Conservation (phyloP, 495 filamentous ascomycete species). For the Acidomyces sp. region DNA sequence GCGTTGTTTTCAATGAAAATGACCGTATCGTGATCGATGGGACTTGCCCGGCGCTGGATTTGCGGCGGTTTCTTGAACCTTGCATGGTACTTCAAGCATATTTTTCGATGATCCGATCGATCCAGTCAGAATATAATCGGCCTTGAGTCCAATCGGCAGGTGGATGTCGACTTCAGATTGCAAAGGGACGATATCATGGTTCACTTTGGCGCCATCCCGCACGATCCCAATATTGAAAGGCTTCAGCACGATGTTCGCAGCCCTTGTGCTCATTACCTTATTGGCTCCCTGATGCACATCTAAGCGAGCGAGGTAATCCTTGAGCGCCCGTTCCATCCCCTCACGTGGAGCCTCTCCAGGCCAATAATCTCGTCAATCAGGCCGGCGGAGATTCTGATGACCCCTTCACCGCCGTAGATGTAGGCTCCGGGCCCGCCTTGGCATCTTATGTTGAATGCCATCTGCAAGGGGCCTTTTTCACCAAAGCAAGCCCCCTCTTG, state of each 20-base stretch:
- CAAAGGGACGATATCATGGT: slow-evolving; percentile 14
- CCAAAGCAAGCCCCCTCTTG: slow-evolving; percentile 11
- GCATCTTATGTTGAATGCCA: slow-evolving; percentile 14
- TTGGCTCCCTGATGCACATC: slow-evolving; percentile 13
- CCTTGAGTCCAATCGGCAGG: slow-evolving; percentile 12
- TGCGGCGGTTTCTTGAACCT: slow-evolving; percentile 13
- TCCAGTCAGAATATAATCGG: slow-evolving; percentile 3
- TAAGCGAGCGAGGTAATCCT: slow-evolving; percentile 5
- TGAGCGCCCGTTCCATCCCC: slow-evolving; percentile 2
- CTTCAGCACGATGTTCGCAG: slow-evolving; percentile 13
- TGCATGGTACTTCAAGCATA: slow-evolving; percentile 13
- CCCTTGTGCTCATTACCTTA: slow-evolving; percentile 17
- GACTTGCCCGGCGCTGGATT: slow-evolving; percentile 15
- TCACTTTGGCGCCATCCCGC: slow-evolving; percentile 16
- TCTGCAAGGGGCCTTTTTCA: slow-evolving; percentile 17
- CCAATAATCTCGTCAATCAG: slow-evolving; percentile 3
- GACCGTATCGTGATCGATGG: slow-evolving; percentile 4
- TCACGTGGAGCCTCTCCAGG: slow-evolving; percentile 1
- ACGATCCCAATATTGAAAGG: slow-evolving; percentile 19
- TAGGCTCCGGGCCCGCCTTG: slow-evolving; percentile 14
- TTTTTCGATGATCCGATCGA: slow-evolving; percentile 8
- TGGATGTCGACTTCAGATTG: slow-evolving; percentile 17
- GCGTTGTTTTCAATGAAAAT: slow-evolving; percentile 3
- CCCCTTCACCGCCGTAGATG: slow-evolving; percentile 7
- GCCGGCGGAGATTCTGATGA: slow-evolving; percentile 3